Evolutionary conservation across 495 filamentous ascomycete species (phyloP), one percentile per base, ranked within the genome.

Genomic region (Hypomontagnella submonticulosa): DNA sequence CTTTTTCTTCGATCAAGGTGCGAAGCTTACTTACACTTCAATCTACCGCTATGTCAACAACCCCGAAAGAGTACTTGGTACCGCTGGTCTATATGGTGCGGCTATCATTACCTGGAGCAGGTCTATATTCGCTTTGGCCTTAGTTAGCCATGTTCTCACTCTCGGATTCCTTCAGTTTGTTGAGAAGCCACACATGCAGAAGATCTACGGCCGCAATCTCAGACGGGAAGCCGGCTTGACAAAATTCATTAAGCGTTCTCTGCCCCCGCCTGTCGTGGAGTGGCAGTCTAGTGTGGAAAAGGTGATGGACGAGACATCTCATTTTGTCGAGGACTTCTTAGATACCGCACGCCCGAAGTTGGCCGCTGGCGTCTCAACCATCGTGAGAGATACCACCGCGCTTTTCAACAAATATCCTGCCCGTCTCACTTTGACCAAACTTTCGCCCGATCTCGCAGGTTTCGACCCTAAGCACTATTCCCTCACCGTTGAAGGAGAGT

Each of bases 1-100:
- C 75, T 99, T 99, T 81, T 92, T 92, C 80, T 97, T 97, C 78
- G 92, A 96, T 65, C 87, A 88, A 43, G 85, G 87, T 8, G 89
- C 86, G 16, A 96, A 96, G 70, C 84, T 98, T 47, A 98, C 91
- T 16, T 99, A 98, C 79, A 91, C 89, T 64, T 96, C 95, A 50
- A 99, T 99, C 69, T 99, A 99, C 74, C 92, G 95, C 59, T 99
- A 92, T 78, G 80, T 99, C 57, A 99, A 99, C 80, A 98, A 98
- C 72, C 95, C 95, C 0, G 95, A 99, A 75, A 89, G 95, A 61
- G 87, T 98, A 32, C 85, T 99, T 57, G 95, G 95, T 47, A 87
- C 95, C 1, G 95, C 96, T 9, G 95, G 94, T n/a, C 83, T 98
- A 15, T 99, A 94, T 94, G 95, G 95, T 51, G 88, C 93, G 19